Percentiles rank a stretch among this genome's conserved stretches.
Conservation (phyloP, 75 land plant species). For the Picea sitchensis region DNA sequence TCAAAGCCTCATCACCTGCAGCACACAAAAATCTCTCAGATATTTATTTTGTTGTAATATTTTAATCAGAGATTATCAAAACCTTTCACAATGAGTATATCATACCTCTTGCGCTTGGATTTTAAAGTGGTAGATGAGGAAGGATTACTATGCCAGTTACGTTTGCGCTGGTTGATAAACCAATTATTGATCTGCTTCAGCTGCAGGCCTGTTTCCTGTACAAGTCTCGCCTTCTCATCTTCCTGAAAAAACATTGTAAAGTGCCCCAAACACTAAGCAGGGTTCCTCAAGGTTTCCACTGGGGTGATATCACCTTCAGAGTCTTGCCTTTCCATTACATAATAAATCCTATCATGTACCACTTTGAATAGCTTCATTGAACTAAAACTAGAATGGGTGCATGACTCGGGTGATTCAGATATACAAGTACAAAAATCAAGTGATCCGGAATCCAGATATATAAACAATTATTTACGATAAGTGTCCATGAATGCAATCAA, state of each 20-base stretch:
- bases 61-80: neutral
- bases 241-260: constrained; percentile 39
- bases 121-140: constrained; percentile 51
- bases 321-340: no score
- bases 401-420: neutral
- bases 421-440: no score
- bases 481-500: no score
- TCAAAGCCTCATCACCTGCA: constrained; percentile 9
- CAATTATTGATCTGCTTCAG: constrained; percentile 94
- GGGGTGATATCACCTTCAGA: no score
- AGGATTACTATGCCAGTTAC: constrained; percentile 91
- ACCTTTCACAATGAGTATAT: neutral
- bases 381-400: neutral
- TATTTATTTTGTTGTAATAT: neutral
- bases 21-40: neutral
- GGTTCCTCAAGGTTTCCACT: no score
- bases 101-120: constrained; percentile 68
- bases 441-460: no score
- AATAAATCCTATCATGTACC: no score
- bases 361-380: no score
- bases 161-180: constrained; percentile 92
- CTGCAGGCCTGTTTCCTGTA: constrained; percentile 92
- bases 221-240: constrained; percentile 91
- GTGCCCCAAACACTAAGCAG: no score
- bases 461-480: no score